phyloP scores from a whole-genome alignment of 768 basidiomycete genomes.

The Podaxis sp. region DNA sequence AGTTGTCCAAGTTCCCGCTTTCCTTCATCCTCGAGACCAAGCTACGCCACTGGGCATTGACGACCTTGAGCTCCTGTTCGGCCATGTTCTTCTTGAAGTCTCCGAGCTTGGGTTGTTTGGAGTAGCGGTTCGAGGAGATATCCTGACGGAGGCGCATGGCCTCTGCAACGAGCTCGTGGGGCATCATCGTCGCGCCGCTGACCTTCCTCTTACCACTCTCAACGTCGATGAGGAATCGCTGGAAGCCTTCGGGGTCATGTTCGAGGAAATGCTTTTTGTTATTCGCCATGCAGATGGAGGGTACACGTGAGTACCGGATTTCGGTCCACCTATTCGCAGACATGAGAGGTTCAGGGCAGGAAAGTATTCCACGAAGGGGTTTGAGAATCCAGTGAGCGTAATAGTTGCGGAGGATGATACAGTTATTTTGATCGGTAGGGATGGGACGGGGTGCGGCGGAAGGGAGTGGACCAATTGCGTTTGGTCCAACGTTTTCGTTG shows the following conservation, averaged over 20 bases:
- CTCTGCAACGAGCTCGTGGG: slow-evolving; percentile 53
- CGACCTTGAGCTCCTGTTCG: slow-evolving; percentile 35
- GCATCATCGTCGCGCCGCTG: slow-evolving; percentile 63
- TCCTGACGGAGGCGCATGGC: slow-evolving; percentile 15
- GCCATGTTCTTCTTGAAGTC: slow-evolving; percentile 26
- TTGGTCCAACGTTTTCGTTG: slow-evolving; percentile 22
- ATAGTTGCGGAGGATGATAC: slow-evolving; percentile 45
- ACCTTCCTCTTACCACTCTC: slow-evolving; percentile 51
- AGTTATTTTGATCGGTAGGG: slow-evolving; percentile 24
- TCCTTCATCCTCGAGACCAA: slow-evolving; percentile 50
- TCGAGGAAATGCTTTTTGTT: slow-evolving; percentile 50
- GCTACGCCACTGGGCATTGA: slow-evolving; percentile 65
- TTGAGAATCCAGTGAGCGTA: slow-evolving; percentile 58
- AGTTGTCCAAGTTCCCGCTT: slow-evolving; percentile 52
- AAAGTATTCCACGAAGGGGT: slow-evolving; percentile 42
- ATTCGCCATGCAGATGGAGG: slow-evolving; percentile 57
- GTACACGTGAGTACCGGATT: slow-evolving; percentile 54
- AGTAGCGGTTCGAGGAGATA: not conserved
- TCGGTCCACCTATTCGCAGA: slow-evolving; percentile 51
- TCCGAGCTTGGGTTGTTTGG: slow-evolving; percentile 20
- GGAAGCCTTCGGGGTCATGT: slow-evolving; percentile 58
- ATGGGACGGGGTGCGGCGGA: slow-evolving; percentile 2
- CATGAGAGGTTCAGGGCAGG: slow-evolving; percentile 61
- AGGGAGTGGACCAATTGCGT: slow-evolving; percentile 19
- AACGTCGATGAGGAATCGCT: slow-evolving; percentile 51